phyloP scores from a whole-genome alignment of 2,329 filamentous ascomycete species.

The Fusarium domesticum region DNA sequence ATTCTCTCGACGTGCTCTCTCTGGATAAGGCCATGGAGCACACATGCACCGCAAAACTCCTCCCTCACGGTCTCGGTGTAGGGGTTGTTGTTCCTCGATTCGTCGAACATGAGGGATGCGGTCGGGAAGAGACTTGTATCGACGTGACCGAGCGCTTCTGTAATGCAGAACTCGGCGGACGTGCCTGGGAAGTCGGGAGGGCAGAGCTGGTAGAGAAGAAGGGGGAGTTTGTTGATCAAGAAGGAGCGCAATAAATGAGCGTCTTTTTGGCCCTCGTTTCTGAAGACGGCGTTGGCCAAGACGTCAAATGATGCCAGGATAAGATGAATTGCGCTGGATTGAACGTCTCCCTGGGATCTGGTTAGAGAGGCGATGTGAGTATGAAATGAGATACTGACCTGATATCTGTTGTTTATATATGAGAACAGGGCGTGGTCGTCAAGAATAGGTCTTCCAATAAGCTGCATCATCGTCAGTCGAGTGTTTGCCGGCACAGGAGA shows the following conservation, averaged over 20 bases:
- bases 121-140: conserved; percentile 74
- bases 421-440: conserved; percentile 77
- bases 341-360: conserved; percentile 62
- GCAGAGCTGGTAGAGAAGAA: conserved; percentile 52
- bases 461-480: conserved; percentile 44
- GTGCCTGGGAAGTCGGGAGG: conserved; percentile 71
- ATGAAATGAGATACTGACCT: conserved; percentile 46
- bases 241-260: conserved; percentile 82
- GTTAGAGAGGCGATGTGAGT: conserved; percentile 8
- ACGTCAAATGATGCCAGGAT: conserved; percentile 88
- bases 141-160: conserved; percentile 72
- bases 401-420: conserved; percentile 81
- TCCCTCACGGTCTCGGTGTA: conserved; percentile 59
- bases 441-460: conserved; percentile 76
- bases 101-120: conserved; percentile 57
- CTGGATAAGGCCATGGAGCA: conserved; percentile 79
- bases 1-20: conserved; percentile 75
- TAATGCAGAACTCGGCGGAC: conserved; percentile 67
- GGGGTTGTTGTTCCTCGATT: conserved; percentile 54
- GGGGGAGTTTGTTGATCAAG: conserved; percentile 65
- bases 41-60: conserved; percentile 87
- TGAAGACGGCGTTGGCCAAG: conserved; percentile 80
- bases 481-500: too few relatives aligned
- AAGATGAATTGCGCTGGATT: conserved; percentile 74
- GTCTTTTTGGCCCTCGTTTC: conserved; percentile 51